Evolutionary conservation across 306 rosid genomes (phyloP).

Genomic region (Astragalus membranaceus): DNA sequence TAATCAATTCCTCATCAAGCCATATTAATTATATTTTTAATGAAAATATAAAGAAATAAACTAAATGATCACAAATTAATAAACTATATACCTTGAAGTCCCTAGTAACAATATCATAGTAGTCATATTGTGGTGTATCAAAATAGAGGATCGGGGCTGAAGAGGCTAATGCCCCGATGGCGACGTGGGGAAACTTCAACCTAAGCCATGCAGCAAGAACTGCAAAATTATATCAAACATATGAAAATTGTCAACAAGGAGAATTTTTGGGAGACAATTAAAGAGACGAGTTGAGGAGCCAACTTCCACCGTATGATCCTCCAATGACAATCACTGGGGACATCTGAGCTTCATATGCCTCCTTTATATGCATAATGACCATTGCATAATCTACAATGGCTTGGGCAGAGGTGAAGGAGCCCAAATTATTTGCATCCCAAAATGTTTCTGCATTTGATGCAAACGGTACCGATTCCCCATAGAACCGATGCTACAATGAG

Average conservation of each 20-base stretch:
- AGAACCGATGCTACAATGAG: too few relatives aligned
- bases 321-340: conserved; percentile 26
- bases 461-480: too few relatives aligned
- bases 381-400: too few relatives aligned
- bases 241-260: background rate
- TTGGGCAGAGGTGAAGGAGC: too few relatives aligned
- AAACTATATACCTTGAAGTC: conserved; percentile 43
- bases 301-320: conserved; percentile 84
- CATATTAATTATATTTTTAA: too few relatives aligned
- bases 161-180: conserved; percentile 61
- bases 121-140: conserved; percentile 43
- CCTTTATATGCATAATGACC: too few relatives aligned
- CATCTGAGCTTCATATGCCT: too few relatives aligned
- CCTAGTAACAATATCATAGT: conserved; percentile 40
- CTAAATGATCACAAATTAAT: too few relatives aligned
- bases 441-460: too few relatives aligned
- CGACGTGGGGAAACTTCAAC: conserved; percentile 65
- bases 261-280: background rate
- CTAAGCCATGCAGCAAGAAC: conserved; percentile 86
- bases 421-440: too few relatives aligned
- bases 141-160: conserved; percentile 77
- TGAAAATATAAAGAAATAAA: too few relatives aligned
- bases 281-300: conserved; percentile 11
- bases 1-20: too few relatives aligned
- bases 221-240: background rate